Evolutionary conservation across 2,329 filamentous ascomycete species (phyloP).

Genomic region (Epichloe sibirici): DNA sequence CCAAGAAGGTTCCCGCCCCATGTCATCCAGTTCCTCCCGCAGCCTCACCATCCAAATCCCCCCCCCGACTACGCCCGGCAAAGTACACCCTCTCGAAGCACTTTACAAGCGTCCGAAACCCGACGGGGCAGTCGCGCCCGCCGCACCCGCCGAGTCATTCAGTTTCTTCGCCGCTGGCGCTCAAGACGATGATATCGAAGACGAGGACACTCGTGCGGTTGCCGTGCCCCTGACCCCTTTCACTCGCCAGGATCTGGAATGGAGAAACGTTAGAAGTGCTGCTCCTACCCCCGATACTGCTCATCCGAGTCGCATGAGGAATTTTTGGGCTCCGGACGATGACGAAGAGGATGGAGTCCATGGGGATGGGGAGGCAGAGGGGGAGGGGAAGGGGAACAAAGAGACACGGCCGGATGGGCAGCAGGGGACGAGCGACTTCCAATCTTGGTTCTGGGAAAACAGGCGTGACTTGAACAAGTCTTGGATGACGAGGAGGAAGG

Average conservation of each 20-base stretch:
- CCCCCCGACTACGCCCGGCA: conserved; percentile 32
- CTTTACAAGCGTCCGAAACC: conserved; percentile 67
- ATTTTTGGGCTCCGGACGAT: conserved; percentile 38
- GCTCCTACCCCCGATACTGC: conserved; percentile 93
- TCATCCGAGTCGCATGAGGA: conserved; percentile 53
- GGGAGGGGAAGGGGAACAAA: conserved; percentile 17
- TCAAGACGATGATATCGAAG: conserved; percentile 31
- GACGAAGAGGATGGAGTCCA: conserved; percentile 18
- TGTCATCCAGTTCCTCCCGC: conserved; percentile 37
- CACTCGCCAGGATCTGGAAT: conserved; percentile 65
- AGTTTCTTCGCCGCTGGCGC: conserved; percentile 60
- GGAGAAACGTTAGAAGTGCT: conserved; percentile 66
- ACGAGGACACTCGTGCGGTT: conserved; percentile 22
- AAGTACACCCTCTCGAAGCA: conserved; percentile 77
- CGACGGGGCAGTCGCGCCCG: conserved; percentile 18
- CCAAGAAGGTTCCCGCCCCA: conserved; percentile 13
- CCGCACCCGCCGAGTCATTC: conserved; percentile 44
- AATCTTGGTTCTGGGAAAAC: conserved; percentile 58
- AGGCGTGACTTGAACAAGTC: conserved; percentile 51
- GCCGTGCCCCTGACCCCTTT: conserved; percentile 68
- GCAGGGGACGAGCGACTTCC: conserved; percentile 39
- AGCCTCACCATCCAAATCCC: conserved; percentile 45
- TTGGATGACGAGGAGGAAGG: conserved; percentile 54
- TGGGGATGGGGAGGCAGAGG: conserved; percentile 16
- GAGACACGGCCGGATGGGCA: conserved; percentile 10